Conservation (phyloP, 345 rosid genomes). For the Orychophragmus violaceus region DNA sequence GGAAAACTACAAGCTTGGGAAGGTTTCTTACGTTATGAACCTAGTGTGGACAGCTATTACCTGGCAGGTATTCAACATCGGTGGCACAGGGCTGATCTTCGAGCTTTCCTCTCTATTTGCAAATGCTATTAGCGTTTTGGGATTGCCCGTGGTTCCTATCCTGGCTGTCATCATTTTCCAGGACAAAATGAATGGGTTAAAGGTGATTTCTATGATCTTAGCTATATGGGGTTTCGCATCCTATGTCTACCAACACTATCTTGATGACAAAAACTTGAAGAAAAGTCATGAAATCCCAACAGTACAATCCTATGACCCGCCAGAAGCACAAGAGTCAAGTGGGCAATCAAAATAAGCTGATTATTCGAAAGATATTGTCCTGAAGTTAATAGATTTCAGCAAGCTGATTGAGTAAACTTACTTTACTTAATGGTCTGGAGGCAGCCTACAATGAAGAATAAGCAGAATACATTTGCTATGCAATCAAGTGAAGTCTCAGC, state of each 20-base stretch:
- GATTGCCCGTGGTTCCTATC: conserved; percentile 56
- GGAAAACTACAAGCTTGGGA: conserved; percentile 45
- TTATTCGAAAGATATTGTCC: too few relatives aligned
- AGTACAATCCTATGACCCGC: neutral
- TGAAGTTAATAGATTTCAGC: neutral
- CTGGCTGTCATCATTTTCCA: conserved; percentile 54
- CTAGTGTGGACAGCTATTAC: conserved; percentile 42
- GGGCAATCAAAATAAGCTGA: too few relatives aligned
- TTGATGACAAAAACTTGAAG: conserved; percentile 25
- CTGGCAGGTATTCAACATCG: conserved; percentile 48
- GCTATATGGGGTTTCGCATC: conserved; percentile 64
- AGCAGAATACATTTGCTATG: neutral
- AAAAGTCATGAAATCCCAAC: conserved; percentile 1
- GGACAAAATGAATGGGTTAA: conserved; percentile 59
- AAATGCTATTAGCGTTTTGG: conserved; percentile 47
- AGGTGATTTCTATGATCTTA: conserved; percentile 52
- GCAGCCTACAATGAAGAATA: neutral
- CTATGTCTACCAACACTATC: conserved; percentile 33
- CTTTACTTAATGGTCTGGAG: too few relatives aligned
- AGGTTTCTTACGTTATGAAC: conserved; percentile 45
- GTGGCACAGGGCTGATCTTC: conserved; percentile 45
- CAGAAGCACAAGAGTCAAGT: conserved; percentile 9
- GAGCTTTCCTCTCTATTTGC: conserved; percentile 61
- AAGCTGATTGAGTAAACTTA: neutral
- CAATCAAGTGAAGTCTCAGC: neutral